phyloP scores from a whole-genome alignment of 495 filamentous ascomycete genomes.

The Pseudotulostoma volvatum region DNA sequence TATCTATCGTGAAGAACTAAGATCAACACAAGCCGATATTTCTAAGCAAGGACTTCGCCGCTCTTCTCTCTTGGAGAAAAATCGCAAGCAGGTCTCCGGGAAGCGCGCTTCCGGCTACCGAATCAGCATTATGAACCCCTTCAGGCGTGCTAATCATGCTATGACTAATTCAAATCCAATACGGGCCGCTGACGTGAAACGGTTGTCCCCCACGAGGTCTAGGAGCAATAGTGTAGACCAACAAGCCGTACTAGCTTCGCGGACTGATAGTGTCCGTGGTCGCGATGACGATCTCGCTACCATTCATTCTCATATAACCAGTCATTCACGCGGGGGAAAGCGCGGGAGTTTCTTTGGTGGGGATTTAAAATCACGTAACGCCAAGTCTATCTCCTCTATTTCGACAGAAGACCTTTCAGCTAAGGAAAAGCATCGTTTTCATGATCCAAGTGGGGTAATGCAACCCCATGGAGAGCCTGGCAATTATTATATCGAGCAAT shows the following conservation, averaged over 20 bases:
- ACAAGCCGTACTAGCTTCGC: slow-evolving; percentile 1
- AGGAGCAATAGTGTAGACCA: slow-evolving; percentile 10
- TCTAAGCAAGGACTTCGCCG: slow-evolving; percentile 26
- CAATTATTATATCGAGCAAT: slow-evolving; percentile 2
- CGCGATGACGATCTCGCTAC: slow-evolving; percentile 27
- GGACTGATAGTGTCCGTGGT: slow-evolving; percentile 3
- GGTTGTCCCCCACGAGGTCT: slow-evolving; percentile 12
- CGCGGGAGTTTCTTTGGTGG: slow-evolving; percentile 29
- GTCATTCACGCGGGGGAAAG: slow-evolving; percentile 16
- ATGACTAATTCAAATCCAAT: slow-evolving; percentile 16
- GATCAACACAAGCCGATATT: slow-evolving; percentile 14
- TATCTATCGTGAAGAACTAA: neutral
- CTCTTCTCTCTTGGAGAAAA: slow-evolving; percentile 17
- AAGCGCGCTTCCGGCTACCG: slow-evolving; percentile 30
- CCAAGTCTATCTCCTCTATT: slow-evolving; percentile 2
- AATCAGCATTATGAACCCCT: slow-evolving; percentile 33
- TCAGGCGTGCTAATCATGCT: slow-evolving; percentile 27
- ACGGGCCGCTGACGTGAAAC: slow-evolving; percentile 13
- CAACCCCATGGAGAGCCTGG: slow-evolving; percentile 7
- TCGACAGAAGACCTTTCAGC: slow-evolving; percentile 13
- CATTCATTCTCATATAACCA: slow-evolving; percentile 28
- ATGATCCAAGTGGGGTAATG: slow-evolving; percentile 1
- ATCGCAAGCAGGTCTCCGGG: slow-evolving; percentile 17
- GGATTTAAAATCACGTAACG: slow-evolving; percentile 14
- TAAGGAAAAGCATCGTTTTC: slow-evolving; percentile 5